Conservation (phyloP, 176 grass and related monocot genomes). For the Hordeum marinum region DNA sequence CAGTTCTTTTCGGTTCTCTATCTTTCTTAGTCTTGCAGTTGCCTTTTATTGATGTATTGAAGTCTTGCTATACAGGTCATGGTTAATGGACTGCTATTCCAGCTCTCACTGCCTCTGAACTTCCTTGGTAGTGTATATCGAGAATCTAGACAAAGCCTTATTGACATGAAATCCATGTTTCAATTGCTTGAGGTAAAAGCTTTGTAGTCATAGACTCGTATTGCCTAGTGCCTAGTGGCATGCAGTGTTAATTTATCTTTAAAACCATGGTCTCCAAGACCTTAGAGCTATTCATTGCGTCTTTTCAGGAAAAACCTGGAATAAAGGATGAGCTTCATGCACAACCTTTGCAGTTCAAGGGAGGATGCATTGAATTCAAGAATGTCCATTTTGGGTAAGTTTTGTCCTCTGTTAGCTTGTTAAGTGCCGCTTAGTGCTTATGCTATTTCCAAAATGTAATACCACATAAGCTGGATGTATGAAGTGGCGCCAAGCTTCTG, state of each 20-base stretch:
- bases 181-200: slow-evolving; percentile 86
- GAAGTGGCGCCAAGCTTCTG: too few relatives aligned
- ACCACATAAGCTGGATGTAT: background rate
- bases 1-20: background rate
- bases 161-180: slow-evolving; percentile 99
- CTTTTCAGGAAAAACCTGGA: slow-evolving; percentile 82
- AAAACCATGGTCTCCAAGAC: slow-evolving; percentile 10
- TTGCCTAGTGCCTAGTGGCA: background rate
- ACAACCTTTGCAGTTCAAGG: slow-evolving; percentile 69
- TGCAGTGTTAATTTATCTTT: slow-evolving; percentile 35
- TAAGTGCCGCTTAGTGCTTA: background rate
- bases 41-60: slow-evolving; percentile 23
- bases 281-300: slow-evolving; percentile 7
- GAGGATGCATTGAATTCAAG: slow-evolving; percentile 88
- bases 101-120: slow-evolving; percentile 92
- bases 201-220: background rate
- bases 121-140: slow-evolving; percentile 98
- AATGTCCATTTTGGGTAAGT: slow-evolving; percentile 88
- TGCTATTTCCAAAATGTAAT: background rate
- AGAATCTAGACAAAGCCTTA: slow-evolving; percentile 96
- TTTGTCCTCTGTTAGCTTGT: slow-evolving; percentile 18
- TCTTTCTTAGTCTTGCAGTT: background rate
- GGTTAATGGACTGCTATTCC: slow-evolving; percentile 99
- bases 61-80: slow-evolving; percentile 61
- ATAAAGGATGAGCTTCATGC: slow-evolving; percentile 69